phyloP scores from a whole-genome alignment of 371 early-diverging fungal genomes.

The Rhizopus sp. region DNA sequence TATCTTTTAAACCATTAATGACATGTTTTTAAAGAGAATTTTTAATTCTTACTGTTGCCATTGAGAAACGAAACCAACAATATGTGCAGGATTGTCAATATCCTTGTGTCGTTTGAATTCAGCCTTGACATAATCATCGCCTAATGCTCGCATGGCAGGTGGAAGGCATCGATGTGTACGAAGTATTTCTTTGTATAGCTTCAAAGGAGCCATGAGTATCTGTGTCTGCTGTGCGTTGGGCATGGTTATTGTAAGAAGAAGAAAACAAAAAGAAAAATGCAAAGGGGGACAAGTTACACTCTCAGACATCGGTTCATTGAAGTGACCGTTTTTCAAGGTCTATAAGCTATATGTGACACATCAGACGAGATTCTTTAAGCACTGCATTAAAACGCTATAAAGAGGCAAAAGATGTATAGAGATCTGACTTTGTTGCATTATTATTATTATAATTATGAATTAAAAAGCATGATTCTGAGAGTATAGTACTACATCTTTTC shows the following conservation, averaged over 20 bases:
- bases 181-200: constrained; percentile 63
- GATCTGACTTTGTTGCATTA: too few species aligned
- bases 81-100: constrained; percentile 65
- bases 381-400: too few species aligned
- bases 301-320: too few species aligned
- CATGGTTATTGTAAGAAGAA: constrained; percentile 8
- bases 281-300: neutral
- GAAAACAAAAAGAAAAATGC: neutral
- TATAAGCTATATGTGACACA: too few species aligned
- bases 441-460: too few species aligned
- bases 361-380: too few species aligned
- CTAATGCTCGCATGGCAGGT: constrained; percentile 59
- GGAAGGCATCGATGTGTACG: constrained; percentile 62
- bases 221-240: constrained; percentile 25
- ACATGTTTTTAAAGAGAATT: neutral
- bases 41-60: constrained; percentile 60
- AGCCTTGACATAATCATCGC: constrained; percentile 69
- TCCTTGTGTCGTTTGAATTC: constrained; percentile 67
- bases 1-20: constrained; percentile 23
- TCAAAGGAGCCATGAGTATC: constrained; percentile 53
- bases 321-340: too few species aligned
- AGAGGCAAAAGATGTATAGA: too few species aligned
- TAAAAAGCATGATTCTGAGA: too few species aligned
- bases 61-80: constrained; percentile 65
- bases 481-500: too few species aligned